These are phyloP conservation scores for Pseudogymnoascus sp. DNA, from an alignment of 2,329 filamentous ascomycete species.

Conservation along the genomic window DNA sequence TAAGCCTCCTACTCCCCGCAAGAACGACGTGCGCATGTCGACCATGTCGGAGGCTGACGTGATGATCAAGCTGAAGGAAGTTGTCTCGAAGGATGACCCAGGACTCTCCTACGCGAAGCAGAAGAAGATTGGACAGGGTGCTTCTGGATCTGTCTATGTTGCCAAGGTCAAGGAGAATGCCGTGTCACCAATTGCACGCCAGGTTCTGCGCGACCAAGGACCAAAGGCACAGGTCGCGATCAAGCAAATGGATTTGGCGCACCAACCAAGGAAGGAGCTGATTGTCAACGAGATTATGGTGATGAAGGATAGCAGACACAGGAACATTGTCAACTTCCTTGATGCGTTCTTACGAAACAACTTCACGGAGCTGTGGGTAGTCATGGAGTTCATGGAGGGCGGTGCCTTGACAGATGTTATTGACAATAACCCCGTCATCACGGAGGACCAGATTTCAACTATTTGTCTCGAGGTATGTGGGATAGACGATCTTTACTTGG, in stretches of 20 bases:
- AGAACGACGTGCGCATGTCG: constrained; percentile 95
- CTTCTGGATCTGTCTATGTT: constrained; percentile 95
- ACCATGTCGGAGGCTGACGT: constrained; percentile 96
- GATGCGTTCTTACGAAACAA: constrained; percentile 95
- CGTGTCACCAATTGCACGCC: constrained; percentile 69
- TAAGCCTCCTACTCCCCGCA: constrained; percentile 63
- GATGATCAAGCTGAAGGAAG: constrained; percentile 90
- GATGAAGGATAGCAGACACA: constrained; percentile 98
- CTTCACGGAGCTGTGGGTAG: constrained; percentile 94
- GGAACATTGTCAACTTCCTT: constrained; percentile 98
- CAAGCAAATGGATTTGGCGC: constrained; percentile 98
- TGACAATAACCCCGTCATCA: constrained; percentile 91
- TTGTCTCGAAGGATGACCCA: constrained; percentile 91
- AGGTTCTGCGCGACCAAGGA: constrained; percentile 72
- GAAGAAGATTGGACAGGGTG: constrained; percentile 98
- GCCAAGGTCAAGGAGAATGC: constrained; percentile 88
- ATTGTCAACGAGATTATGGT: constrained; percentile 99
- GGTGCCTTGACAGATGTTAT: constrained; percentile 97
- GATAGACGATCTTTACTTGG: neutral
- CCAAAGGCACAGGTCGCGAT: constrained; percentile 87
- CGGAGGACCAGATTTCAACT: constrained; percentile 94
- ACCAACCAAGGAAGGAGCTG: constrained; percentile 93
- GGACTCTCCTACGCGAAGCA: constrained; percentile 96
- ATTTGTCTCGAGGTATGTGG: constrained; percentile 83
- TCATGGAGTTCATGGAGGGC: constrained; percentile 99